These are phyloP conservation scores for Gynostemma pentaphyllum DNA, from an alignment of 306 rosid genomes.

Conservation along the genomic window DNA sequence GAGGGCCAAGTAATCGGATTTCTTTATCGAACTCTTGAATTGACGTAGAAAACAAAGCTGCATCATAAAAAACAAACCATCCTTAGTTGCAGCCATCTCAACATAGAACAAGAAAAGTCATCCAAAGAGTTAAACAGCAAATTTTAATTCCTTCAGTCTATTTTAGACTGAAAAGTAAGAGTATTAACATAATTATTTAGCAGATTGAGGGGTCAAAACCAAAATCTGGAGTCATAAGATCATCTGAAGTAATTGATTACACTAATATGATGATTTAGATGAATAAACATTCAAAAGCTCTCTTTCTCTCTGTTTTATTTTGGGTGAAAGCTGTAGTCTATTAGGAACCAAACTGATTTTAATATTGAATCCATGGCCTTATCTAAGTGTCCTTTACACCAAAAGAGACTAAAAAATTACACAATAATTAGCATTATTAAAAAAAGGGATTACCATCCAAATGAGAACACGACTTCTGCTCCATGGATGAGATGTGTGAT, in stretches of 20 bases:
- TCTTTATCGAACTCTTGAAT: constrained; percentile 68
- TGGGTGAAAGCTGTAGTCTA: too few species aligned
- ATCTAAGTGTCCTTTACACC: too few species aligned
- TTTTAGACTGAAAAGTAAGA: background rate
- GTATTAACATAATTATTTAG: too few species aligned
- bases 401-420: background rate
- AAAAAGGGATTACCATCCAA: constrained; percentile 66
- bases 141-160: too few species aligned
- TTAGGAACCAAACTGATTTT: too few species aligned
- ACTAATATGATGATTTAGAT: background rate
- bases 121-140: background rate
- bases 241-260: background rate
- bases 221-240: background rate
- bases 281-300: too few species aligned
- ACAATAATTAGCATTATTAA: background rate
- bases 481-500: constrained; percentile 96
- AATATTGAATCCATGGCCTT: too few species aligned
- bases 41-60: constrained; percentile 93
- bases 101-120: background rate
- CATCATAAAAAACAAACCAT: constrained; percentile 23
- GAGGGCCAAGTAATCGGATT: constrained; percentile 86
- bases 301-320: too few species aligned
- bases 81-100: background rate
- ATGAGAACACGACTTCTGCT: constrained; percentile 75
- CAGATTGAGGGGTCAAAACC: background rate